phyloP scores from a whole-genome alignment of 257 asterid genomes.

The Fraxinus cuspidata region DNA sequence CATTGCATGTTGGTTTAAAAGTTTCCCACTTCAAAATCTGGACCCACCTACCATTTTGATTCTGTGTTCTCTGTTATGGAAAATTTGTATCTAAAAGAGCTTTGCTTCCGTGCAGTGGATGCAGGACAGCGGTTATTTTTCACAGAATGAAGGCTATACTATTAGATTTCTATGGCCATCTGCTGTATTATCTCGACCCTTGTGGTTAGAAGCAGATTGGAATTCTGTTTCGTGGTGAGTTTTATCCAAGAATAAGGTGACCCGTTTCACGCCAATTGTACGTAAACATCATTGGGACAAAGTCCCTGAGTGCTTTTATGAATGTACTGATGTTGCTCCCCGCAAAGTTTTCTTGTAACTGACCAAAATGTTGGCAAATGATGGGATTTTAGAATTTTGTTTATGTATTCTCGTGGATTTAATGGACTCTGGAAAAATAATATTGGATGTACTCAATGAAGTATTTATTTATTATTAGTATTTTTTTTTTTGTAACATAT shows the following conservation, averaged over 20 bases:
- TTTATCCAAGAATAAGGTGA: constrained; percentile 18
- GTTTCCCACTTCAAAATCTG: no score
- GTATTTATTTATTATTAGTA: no score
- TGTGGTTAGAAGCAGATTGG: constrained; percentile 4
- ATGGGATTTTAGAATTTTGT: background rate
- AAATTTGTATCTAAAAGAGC: background rate
- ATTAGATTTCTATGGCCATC: constrained; percentile 4
- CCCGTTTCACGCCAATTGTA: constrained; percentile 21
- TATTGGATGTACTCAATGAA: background rate
- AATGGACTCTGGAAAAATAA: background rate
- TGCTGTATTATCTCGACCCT: constrained; percentile 14
- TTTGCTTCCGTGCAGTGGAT: background rate
- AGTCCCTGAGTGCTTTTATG: constrained; percentile 27
- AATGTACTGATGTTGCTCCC: constrained; percentile 7
- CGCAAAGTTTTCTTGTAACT: background rate
- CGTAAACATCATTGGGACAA: constrained; percentile 19
- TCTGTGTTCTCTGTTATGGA: background rate
- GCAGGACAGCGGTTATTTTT: constrained; percentile 29
- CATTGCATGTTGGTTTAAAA: no score
- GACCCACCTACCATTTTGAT: background rate
- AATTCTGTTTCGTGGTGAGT: background rate
- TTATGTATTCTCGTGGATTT: background rate
- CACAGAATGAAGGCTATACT: background rate
- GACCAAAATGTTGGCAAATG: background rate
- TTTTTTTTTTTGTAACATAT: background rate